Base-by-base conservation (phyloP, 2,329 filamentous ascomycete species). In the Paraconiothyrium sp. region DNA sequence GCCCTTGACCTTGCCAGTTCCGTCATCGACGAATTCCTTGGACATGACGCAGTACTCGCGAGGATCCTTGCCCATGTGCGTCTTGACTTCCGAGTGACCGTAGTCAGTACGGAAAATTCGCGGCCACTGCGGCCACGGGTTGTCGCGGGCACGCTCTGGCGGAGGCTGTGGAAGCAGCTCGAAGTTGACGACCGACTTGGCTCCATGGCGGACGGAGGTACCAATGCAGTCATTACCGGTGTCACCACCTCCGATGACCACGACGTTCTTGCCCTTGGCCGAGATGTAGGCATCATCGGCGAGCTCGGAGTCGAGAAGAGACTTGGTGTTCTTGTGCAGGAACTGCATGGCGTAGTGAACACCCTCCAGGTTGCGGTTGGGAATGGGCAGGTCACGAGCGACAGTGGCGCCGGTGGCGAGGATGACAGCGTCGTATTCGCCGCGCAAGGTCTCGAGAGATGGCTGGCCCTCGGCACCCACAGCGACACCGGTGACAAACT, bases 11-110 rank as follows among this genome's bases (percentile, higher is more conserved):
- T 90, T 90, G 77, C 94, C 94, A 54, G 82, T 88, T 64, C 93
- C 94, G 72, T 97, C 93, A 68, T 94, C 92, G 63, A 96, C 92
- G 71, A 98, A 98, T 73, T 97, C 92, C 83, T 96, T 94, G 20
- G 93, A 97, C 93, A 97, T 97, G 82, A 98, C 93, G 84, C 94
- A 97, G 85, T 92, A 98, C 83, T 97, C 94, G 72, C 94, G 93
- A 61, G 94, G 94, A 74, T 97, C 94, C 78, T 94, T 94, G 81
- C 94, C 94, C 84, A 94, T 94, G 84, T 97, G 94, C 70, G 94
- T 93, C 80, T 94, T 93, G 73, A 97, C 94, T 81, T 98, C 94
- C 16, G 90, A 91, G 84, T 98, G 94, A 59, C 94, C 94, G 76
- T 98, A 98, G 82, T 98, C 94, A n/a, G 97, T 92, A 72, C 94